Evolutionary conservation across 305 asterid species (phyloP), one percentile per base, ranked within the genome.

Genomic region (Vinca major): DNA sequence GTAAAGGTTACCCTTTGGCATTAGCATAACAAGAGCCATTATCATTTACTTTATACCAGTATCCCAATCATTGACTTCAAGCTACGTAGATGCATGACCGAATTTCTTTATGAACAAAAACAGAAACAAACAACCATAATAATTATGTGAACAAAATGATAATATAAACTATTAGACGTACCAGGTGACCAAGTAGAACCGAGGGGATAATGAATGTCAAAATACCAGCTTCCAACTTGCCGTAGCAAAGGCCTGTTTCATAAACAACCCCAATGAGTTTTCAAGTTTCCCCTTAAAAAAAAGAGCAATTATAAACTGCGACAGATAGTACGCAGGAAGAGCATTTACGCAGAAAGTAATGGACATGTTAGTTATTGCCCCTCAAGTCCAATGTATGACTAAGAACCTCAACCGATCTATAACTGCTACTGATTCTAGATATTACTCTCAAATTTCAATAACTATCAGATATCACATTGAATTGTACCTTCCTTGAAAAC

Each of bases 151-250:
- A 58, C 19, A 54, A 20, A 12, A 17, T 1, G 8, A 55, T 20
- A 14, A 41, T 5, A 56, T 1, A 57, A 51, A 49, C 48, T 56
- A 19, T 53, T 5, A 65, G 53, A 2, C 5, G 72, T 88, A 89
- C 97, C 95, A 93, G 80, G 83, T 87, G 96, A 21, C 98, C 98
- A 21, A 90, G 86, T 67, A 93, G 86, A 75, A 93, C 78, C 1
- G 91, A 71, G 41, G 98, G 97, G 68, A 93, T 87, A 77, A 90
- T 82, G 80, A 91, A 87, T 65, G 97, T 83, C 79, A 91, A 73
- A 40, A 80, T 43, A 55, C 86, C 92, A 68, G 97, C 97, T 85
- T 90, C 97, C 81, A 88, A 73, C 81, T 92, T 92, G 71, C 98
- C 97, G 77, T 92, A 92, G 88, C 97, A 92, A 62, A 92, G 90